Evolutionary conservation across 257 asterid genomes (phyloP).

Genomic region (Pogostemon cablin): DNA sequence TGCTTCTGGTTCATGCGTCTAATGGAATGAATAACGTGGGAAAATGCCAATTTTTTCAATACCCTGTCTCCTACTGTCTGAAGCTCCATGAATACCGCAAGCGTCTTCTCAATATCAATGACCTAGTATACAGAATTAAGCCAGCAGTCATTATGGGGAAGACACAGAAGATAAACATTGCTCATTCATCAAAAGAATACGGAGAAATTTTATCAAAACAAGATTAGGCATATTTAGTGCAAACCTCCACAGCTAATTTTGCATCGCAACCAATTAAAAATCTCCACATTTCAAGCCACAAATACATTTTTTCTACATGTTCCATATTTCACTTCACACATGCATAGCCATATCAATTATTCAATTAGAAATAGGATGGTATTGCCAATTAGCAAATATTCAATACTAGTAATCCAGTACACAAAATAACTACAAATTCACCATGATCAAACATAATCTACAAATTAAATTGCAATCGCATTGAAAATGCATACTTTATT

Average conservation of each 20-base stretch:
- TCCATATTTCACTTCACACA: background rate
- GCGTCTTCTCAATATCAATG: conserved; percentile 66
- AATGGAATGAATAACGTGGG: conserved; percentile 73
- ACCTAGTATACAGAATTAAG: conserved; percentile 43
- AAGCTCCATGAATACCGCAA: conserved; percentile 85
- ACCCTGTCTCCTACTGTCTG: conserved; percentile 78
- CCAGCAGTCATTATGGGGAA: conserved; percentile 19
- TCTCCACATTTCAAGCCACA: background rate
- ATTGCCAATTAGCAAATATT: background rate
- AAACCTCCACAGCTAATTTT: background rate
- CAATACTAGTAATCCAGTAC: background rate
- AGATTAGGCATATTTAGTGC: background rate
- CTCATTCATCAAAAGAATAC: background rate
- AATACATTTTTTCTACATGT: background rate
- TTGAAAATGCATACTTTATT: background rate
- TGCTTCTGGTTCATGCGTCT: conserved; percentile 83
- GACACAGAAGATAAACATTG: conserved; percentile 13
- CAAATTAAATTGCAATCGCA: background rate
- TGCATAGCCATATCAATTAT: background rate
- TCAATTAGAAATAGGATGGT: background rate
- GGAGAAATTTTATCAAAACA: background rate
- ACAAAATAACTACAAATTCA: background rate
- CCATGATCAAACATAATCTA: background rate
- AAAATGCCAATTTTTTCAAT: conserved; percentile 64
- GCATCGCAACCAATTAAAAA: background rate